phyloP scores from a whole-genome alignment of 805 yeast species.

The Suhomyces prunicola region DNA sequence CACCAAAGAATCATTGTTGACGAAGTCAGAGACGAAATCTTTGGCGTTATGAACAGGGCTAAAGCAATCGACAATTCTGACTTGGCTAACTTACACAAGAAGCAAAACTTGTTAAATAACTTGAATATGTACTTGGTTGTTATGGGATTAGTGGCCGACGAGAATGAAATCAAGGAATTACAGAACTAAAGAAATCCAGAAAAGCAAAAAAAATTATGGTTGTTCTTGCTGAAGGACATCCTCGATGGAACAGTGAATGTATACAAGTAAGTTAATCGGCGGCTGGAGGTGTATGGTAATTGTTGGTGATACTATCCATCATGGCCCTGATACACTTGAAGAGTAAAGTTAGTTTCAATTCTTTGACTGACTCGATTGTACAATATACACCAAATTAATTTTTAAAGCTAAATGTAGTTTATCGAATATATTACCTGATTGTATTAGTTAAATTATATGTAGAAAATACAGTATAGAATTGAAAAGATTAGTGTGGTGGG shows the following conservation, averaged over 20 bases:
- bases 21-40: conserved; percentile 89
- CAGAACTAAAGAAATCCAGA: conserved; percentile 10
- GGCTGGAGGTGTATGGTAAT: background rate
- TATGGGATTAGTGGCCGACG: conserved; percentile 92
- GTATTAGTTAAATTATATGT: background rate
- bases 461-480: background rate
- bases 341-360: background rate
- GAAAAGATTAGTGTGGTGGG: background rate
- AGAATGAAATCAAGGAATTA: conserved; percentile 81
- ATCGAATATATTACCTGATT: background rate
- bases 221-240: background rate
- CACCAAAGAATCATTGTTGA: conserved; percentile 94
- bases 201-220: background rate
- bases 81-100: conserved; percentile 41
- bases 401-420: background rate
- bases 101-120: conserved; percentile 64
- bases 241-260: background rate
- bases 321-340: background rate
- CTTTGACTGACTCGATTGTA: background rate
- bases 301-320: background rate
- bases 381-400: background rate
- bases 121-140: conserved; percentile 91
- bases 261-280: background rate
- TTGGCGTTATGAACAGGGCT: conserved; percentile 80
- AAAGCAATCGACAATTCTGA: conserved; percentile 56